A percentile compares a stretch with the other conserved stretches of the same genome.
Evolutionary conservation across 2,329 filamentous ascomycete genomes (phyloP).

Genomic region (Fusarium coicis): DNA sequence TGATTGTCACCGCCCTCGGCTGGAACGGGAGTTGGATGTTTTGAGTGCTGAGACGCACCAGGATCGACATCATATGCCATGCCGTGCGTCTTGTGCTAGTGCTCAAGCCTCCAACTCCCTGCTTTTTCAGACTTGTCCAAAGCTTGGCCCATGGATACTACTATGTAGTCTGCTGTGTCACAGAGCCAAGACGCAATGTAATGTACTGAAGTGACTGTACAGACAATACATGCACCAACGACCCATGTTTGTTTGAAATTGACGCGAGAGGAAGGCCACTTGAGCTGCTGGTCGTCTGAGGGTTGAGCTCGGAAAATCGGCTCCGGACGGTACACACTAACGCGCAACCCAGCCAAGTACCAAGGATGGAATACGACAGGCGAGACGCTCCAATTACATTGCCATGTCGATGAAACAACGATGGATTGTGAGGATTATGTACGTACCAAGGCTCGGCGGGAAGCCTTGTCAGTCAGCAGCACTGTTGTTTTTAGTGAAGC

Average conservation of each 20-base stretch:
- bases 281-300: conserved; percentile 4
- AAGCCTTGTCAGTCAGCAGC: conserved; percentile 1
- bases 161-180: conserved; percentile 9
- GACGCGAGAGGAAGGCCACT: conserved; percentile 11
- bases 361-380: conserved; percentile 12
- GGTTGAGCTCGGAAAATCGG: conserved; percentile 32
- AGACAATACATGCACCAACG: not conserved
- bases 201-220: not conserved
- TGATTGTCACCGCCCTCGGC: conserved; percentile 27
- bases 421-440: not conserved
- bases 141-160: conserved; percentile 27
- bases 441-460: not conserved
- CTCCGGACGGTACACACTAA: conserved; percentile 23
- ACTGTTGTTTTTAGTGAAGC: not conserved
- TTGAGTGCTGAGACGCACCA: conserved; percentile 17
- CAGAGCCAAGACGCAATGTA: conserved; percentile 7
- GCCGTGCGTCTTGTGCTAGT: not conserved
- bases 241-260: conserved; percentile 23
- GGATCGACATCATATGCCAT: conserved; percentile 23
- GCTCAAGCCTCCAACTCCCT: conserved; percentile 22
- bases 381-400: conserved; percentile 13
- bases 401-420: not conserved
- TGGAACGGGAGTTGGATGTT: conserved; percentile 7
- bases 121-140: conserved; percentile 28
- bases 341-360: conserved; percentile 10